These are phyloP conservation scores for Cairneyella variabilis DNA, from an alignment of 495 filamentous ascomycete species.

Conservation along the genomic window DNA sequence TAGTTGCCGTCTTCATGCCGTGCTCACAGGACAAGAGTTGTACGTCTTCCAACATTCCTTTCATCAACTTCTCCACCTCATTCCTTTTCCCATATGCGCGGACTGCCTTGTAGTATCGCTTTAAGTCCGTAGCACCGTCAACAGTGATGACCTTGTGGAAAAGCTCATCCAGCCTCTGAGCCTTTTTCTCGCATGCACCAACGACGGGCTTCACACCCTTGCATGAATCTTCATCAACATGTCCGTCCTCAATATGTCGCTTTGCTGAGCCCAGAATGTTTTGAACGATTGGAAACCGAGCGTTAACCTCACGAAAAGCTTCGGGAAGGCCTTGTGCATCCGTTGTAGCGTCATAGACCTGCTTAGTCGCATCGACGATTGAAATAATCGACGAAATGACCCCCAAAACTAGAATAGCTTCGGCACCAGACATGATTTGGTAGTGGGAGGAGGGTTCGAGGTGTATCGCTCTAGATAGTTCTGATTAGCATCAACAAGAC, in stretches of 20 bases:
- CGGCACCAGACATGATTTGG: constrained; percentile 30
- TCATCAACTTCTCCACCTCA: constrained; percentile 32
- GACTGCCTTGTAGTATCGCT: constrained; percentile 19
- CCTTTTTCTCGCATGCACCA: constrained; percentile 22
- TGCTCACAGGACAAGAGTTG: constrained; percentile 19
- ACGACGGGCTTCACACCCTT: constrained; percentile 19
- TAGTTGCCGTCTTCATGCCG: constrained; percentile 15
- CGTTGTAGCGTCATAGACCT: constrained; percentile 26
- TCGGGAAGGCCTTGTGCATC: constrained; percentile 25
- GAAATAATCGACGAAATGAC: constrained; percentile 28
- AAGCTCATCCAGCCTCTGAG: constrained; percentile 19
- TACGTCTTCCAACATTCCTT: constrained; percentile 26
- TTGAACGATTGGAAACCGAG: constrained; percentile 24
- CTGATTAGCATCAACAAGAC: too few species aligned
- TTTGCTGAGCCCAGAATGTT: constrained; percentile 20
- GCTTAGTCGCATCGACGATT: constrained; percentile 26
- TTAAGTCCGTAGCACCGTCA: constrained; percentile 9
- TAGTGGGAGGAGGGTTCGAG: too few species aligned
- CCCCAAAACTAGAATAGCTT: constrained; percentile 21
- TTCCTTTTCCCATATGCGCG: constrained; percentile 21
- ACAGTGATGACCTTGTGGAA: constrained; percentile 22
- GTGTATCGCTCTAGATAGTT: too few species aligned
- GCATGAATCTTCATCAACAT: constrained; percentile 17
- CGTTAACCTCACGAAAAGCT: constrained; percentile 28
- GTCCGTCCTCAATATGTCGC: constrained; percentile 12